Conservation (phyloP, 129 eudicot species). For the Dittrichia graveolens region DNA sequence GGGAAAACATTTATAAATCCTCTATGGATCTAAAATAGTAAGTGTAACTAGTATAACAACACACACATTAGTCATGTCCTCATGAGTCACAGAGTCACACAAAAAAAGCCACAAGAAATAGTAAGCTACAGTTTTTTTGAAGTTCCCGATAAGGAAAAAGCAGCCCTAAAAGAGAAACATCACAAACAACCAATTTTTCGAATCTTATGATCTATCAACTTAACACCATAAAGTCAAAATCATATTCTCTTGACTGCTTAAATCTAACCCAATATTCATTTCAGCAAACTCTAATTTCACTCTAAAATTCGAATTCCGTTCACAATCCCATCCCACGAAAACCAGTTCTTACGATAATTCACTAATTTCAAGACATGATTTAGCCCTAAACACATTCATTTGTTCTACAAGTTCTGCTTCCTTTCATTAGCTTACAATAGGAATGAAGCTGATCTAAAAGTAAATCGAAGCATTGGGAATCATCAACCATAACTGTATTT, state of each 20-base stretch:
- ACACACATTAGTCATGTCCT: constrained; percentile 20
- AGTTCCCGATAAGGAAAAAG: constrained; percentile 26
- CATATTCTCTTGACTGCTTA: neutral
- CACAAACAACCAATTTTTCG: constrained; percentile 8
- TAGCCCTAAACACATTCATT: neutral
- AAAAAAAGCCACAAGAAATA: neutral
- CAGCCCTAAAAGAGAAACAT: neutral
- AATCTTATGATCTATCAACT: constrained; percentile 24
- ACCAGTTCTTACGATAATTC: neutral
- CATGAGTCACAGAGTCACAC: constrained; percentile 3
- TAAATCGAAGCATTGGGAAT: constrained; percentile 1
- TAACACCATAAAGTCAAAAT: constrained; percentile 21
- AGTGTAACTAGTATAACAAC: neutral
- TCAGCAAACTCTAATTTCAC: neutral
- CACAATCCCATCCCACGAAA: neutral
- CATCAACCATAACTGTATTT: constrained; percentile 4
- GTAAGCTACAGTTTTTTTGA: constrained; percentile 5
- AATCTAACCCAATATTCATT: neutral
- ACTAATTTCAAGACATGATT: neutral
- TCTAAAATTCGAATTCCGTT: neutral
- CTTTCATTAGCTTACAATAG: neutral
- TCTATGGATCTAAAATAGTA: constrained; percentile 15
- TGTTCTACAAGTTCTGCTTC: neutral
- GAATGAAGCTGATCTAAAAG: neutral
- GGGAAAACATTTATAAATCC: neutral